phyloP scores from a whole-genome alignment of 345 rosid genomes.

The sweet orange (Citrus sinensis) region DNA sequence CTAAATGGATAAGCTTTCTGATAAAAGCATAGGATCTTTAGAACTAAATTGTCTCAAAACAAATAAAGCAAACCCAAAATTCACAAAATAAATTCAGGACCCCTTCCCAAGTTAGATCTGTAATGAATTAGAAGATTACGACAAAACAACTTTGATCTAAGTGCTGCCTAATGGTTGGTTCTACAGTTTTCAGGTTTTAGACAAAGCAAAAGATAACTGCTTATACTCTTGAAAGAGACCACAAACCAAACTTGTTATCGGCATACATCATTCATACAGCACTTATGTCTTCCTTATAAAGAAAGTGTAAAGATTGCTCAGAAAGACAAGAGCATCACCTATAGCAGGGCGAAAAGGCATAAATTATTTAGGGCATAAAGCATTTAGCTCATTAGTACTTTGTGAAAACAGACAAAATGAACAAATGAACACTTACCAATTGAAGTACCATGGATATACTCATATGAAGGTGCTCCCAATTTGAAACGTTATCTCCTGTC shows the following conservation, averaged over 20 bases:
- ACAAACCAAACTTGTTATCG: background rate
- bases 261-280: background rate
- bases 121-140: background rate
- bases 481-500: no score
- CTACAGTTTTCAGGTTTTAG: background rate
- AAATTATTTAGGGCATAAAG: slow-evolving; percentile 11
- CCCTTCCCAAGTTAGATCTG: background rate
- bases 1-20: background rate
- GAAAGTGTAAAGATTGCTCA: background rate
- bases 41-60: background rate
- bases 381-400: background rate
- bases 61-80: background rate
- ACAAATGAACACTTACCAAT: slow-evolving; percentile 22
- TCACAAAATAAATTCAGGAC: background rate
- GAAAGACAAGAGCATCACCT: background rate
- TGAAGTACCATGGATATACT: no score
- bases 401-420: slow-evolving; percentile 9
- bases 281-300: background rate
- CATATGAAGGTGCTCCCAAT: no score
- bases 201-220: slow-evolving; percentile 1
- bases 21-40: background rate
- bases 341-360: background rate
- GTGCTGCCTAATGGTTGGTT: background rate
- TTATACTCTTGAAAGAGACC: background rate
- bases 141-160: no score